phyloP scores from a whole-genome alignment of 441 rosid species.

The Macaranga tanarius region DNA sequence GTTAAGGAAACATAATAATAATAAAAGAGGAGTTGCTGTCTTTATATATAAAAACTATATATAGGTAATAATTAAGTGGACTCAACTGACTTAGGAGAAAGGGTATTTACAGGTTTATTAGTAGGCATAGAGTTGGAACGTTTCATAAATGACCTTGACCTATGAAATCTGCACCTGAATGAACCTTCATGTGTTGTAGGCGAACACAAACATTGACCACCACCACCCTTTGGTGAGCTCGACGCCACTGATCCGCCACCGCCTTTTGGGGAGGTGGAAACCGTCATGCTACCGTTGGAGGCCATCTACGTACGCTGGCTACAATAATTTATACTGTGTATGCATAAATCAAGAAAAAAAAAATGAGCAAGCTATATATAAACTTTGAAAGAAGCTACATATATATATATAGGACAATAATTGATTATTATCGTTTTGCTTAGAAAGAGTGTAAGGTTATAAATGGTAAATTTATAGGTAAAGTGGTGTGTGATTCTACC shows the following conservation, averaged over 20 bases:
- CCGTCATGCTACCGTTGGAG: constrained; percentile 24
- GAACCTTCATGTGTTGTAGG: constrained; percentile 68
- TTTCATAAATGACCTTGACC: constrained; percentile 40
- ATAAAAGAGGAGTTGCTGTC: not conserved
- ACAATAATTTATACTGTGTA: not conserved
- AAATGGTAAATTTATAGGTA: constrained; percentile 10
- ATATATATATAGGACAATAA: not conserved
- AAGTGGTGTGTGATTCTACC: constrained; percentile 21
- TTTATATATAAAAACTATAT: not conserved
- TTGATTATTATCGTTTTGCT: not conserved
- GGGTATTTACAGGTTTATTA: constrained; percentile 22
- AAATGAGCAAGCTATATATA: not conserved
- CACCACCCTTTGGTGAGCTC: constrained; percentile 30
- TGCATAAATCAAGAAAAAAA: not conserved
- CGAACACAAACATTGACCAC: constrained; percentile 55
- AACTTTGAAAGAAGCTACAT: no score
- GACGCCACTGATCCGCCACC: constrained; percentile 10
- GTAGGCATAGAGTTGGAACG: constrained; percentile 55
- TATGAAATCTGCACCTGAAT: constrained; percentile 56
- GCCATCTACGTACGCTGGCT: constrained; percentile 21
- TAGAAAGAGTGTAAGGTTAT: constrained; percentile 11
- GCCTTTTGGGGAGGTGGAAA: constrained; percentile 37
- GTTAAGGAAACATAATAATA: no score
- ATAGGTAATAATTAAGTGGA: constrained; percentile 24
- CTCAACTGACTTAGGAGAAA: constrained; percentile 47